Evolutionary conservation across 805 yeast species (phyloP).

Genomic region (Candida vaughaniae): DNA sequence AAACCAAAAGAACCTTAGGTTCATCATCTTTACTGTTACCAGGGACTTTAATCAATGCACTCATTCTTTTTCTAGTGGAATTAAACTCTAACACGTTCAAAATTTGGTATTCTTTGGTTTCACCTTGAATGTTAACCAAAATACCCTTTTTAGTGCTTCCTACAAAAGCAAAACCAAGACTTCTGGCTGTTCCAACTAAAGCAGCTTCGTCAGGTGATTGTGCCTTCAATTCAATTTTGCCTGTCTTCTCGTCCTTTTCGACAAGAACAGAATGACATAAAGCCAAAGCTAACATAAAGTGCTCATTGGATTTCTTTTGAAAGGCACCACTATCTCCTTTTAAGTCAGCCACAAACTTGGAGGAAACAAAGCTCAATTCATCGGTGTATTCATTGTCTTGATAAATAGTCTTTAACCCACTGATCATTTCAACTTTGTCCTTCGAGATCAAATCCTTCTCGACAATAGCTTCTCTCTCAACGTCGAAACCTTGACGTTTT

Average conservation of each 20-base stretch:
- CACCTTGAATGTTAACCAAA: conserved; percentile 67
- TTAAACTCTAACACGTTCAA: conserved; percentile 74
- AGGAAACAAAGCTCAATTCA: conserved; percentile 69
- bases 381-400: conserved; percentile 43
- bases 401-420: conserved; percentile 18
- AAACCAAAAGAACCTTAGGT: conserved; percentile 60
- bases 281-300: conserved; percentile 74
- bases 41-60: conserved; percentile 74
- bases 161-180: conserved; percentile 66
- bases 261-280: conserved; percentile 77
- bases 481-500: conserved; percentile 75
- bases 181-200: conserved; percentile 76
- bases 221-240: conserved; percentile 59
- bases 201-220: conserved; percentile 91
- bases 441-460: conserved; percentile 54
- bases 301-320: conserved; percentile 63
- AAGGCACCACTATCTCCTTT: conserved; percentile 47
- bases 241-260: conserved; percentile 61
- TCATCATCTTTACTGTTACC: conserved; percentile 42
- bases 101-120: conserved; percentile 66
- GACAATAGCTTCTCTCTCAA: conserved; percentile 53
- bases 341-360: conserved; percentile 63
- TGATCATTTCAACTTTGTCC: conserved; percentile 62
- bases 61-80: conserved; percentile 85
- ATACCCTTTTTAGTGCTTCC: conserved; percentile 69